Conservation (phyloP, 371 early-diverging fungal species). For the Dentiscutata heterogama region DNA sequence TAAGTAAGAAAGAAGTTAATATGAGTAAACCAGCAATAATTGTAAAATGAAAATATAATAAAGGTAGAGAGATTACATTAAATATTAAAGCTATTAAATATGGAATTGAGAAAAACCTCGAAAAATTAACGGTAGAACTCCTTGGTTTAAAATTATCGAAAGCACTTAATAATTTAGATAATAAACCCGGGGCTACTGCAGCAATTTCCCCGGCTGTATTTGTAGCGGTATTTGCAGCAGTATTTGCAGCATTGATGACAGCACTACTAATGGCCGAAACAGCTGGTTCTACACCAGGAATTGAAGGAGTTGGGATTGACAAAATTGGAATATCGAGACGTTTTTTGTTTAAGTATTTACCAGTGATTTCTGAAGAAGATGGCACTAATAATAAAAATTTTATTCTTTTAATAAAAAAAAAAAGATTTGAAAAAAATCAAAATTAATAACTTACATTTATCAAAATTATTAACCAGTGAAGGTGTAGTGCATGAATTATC, state of each 20-base stretch:
- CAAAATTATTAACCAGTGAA: constrained; percentile 12
- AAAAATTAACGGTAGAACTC: not conserved
- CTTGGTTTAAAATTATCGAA: constrained; percentile 32
- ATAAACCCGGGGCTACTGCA: not conserved
- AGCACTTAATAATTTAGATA: not conserved
- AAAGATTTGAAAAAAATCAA: not conserved
- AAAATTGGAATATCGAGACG: not conserved
- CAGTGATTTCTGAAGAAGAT: not conserved
- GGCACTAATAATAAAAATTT: constrained; percentile 14
- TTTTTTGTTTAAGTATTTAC: not conserved
- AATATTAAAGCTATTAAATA: not conserved
- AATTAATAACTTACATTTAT: constrained; percentile 24
- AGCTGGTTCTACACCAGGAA: not conserved
- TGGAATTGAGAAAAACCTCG: constrained; percentile 19
- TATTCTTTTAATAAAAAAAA: too few species aligned
- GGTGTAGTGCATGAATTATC: constrained; percentile 36
- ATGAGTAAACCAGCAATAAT: constrained; percentile 4
- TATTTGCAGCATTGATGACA: not conserved
- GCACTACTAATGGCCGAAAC: not conserved
- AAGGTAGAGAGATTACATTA: not conserved
- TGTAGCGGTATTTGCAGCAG: too few species aligned
- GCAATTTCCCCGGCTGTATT: not conserved
- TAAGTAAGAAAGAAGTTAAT: constrained; percentile 15
- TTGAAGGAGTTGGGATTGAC: not conserved
- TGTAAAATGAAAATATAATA: not conserved